Conservation (phyloP, 2,329 filamentous ascomycete species). For the Colletotrichum sp. region DNA sequence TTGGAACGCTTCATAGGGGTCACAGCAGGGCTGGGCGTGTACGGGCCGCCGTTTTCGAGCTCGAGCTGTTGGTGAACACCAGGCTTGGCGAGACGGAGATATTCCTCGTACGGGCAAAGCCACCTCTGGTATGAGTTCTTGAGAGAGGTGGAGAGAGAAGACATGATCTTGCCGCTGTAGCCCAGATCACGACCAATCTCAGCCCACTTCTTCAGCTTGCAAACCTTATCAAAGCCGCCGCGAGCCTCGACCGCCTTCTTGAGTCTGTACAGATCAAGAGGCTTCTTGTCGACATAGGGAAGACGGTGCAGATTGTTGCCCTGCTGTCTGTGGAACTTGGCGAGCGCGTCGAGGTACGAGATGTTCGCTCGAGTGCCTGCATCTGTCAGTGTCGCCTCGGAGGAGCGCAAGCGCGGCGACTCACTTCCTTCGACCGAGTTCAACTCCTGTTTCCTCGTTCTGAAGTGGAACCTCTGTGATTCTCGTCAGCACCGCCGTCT, state of each 20-base stretch:
- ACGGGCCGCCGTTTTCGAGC: conserved; percentile 88
- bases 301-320: conserved; percentile 93
- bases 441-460: conserved; percentile 92
- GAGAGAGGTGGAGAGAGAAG: conserved; percentile 92
- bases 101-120: conserved; percentile 96
- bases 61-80: conserved; percentile 97
- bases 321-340: conserved; percentile 96
- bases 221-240: conserved; percentile 95
- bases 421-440: conserved; percentile 98
- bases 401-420: conserved; percentile 34
- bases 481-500: neutral
- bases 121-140: conserved; percentile 99
- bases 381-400: conserved; percentile 36
- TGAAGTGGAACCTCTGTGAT: conserved; percentile 88
- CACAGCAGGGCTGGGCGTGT: conserved; percentile 75
- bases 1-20: conserved; percentile 73
- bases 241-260: conserved; percentile 96
- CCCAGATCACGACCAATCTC: conserved; percentile 96
- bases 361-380: conserved; percentile 91
- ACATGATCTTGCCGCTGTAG: conserved; percentile 99
- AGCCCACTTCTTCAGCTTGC: conserved; percentile 98
- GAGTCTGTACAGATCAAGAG: conserved; percentile 90
- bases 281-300: conserved; percentile 96
- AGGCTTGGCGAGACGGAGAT: conserved; percentile 87
- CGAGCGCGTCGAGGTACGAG: conserved; percentile 92